Conservation (phyloP, 2,329 filamentous ascomycete species). For the Trichoderma polysporum region DNA sequence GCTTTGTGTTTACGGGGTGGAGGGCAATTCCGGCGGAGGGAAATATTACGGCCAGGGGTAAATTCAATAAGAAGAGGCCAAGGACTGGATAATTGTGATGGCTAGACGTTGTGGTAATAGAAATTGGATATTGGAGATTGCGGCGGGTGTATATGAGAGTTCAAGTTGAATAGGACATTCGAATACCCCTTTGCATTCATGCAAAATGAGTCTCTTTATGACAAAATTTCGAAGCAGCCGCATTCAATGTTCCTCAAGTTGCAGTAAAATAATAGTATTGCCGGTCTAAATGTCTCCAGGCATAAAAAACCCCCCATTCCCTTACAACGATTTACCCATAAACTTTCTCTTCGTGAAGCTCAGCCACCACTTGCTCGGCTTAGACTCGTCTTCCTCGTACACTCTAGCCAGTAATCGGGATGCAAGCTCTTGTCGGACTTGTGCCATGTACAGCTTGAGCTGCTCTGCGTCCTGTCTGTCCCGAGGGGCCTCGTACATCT, state of each 20-base stretch:
- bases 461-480: conserved; percentile 88
- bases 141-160: neutral
- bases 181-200: neutral
- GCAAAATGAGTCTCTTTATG: neutral
- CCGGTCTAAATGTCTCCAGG: conserved; percentile 2
- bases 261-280: neutral
- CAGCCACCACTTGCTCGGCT: conserved; percentile 87
- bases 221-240: neutral
- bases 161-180: neutral
- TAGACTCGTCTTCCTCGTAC: conserved; percentile 76
- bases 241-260: neutral
- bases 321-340: conserved; percentile 87
- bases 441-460: conserved; percentile 83
- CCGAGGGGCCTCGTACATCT: conserved; percentile 85
- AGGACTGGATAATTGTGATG: conserved; percentile 31
- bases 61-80: conserved; percentile 62
- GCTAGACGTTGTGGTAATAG: neutral
- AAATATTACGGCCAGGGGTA: conserved; percentile 78
- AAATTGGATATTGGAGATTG: neutral
- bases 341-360: conserved; percentile 99
- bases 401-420: conserved; percentile 78
- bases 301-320: neutral
- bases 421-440: conserved; percentile 91
- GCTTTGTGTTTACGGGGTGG: conserved; percentile 83
- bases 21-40: conserved; percentile 77